Evolutionary conservation across 2,329 filamentous ascomycete species (phyloP).

Genomic region (Cordyceps pruinosa): DNA sequence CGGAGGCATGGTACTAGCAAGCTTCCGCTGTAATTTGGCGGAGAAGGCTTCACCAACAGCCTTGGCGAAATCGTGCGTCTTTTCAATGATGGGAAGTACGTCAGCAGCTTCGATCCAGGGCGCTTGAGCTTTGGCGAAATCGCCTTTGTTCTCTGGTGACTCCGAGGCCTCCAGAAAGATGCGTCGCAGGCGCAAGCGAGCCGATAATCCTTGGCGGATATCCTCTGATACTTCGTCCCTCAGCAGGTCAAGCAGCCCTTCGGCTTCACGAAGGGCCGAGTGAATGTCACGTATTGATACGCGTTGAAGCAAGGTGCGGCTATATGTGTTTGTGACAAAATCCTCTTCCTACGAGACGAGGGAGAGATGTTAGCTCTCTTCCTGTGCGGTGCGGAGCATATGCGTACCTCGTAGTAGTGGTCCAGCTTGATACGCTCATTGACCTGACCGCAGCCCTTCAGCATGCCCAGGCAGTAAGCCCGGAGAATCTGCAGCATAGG

Average conservation of each 20-base stretch:
- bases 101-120: slow-evolving; percentile 46
- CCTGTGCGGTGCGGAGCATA: neutral
- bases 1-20: slow-evolving; percentile 90
- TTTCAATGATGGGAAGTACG: slow-evolving; percentile 49
- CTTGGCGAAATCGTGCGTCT: slow-evolving; percentile 55
- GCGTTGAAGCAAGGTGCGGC: slow-evolving; percentile 64
- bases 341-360: slow-evolving; percentile 68
- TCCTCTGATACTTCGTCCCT: slow-evolving; percentile 33
- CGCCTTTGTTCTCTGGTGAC: slow-evolving; percentile 37
- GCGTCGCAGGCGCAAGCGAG: slow-evolving; percentile 60
- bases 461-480: slow-evolving; percentile 76
- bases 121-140: slow-evolving; percentile 39
- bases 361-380: neutral
- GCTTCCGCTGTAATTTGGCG: slow-evolving; percentile 78
- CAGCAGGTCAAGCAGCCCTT: slow-evolving; percentile 41
- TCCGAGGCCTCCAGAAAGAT: slow-evolving; percentile 52
- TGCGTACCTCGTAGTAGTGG: slow-evolving; percentile 76
- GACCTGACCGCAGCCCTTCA: slow-evolving; percentile 77
- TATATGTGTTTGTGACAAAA: slow-evolving; percentile 88
- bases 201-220: slow-evolving; percentile 49
- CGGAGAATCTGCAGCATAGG: slow-evolving; percentile 60
- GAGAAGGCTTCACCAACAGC: slow-evolving; percentile 76
- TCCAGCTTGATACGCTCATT: slow-evolving; percentile 72
- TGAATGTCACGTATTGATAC: slow-evolving; percentile 53
- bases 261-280: slow-evolving; percentile 46